phyloP scores from a whole-genome alignment of 1,284 basidiomycete species.

The Ceratobasidium sp. region DNA sequence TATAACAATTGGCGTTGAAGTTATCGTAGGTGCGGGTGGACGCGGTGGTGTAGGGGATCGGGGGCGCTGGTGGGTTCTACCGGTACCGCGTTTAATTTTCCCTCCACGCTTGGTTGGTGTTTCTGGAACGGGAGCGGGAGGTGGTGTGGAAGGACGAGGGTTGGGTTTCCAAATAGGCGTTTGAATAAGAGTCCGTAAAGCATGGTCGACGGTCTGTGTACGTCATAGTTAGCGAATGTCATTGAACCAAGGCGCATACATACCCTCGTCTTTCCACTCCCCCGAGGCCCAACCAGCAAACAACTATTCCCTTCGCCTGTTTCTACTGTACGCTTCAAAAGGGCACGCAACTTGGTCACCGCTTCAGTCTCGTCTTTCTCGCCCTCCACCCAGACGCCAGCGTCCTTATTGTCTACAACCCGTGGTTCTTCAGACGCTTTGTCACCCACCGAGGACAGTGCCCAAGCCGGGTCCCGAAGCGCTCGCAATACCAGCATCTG shows the following conservation, averaged over 20 bases:
- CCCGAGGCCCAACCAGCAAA: conserved; percentile 83
- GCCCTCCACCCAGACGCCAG: conserved; percentile 20
- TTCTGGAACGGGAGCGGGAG: conserved; percentile 7
- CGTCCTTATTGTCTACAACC: not conserved
- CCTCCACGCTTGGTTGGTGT: conserved; percentile 25
- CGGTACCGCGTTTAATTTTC: conserved; percentile 10
- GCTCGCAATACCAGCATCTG: conserved; percentile 16
- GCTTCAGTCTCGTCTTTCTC: conserved; percentile 46
- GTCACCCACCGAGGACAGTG: not conserved
- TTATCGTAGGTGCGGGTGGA: conserved; percentile 51
- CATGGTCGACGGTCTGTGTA: conserved; percentile 27
- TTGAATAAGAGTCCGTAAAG: conserved; percentile 27
- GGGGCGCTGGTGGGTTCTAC: conserved; percentile 14
- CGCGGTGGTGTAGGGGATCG: conserved; percentile 54
- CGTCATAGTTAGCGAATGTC: not conserved
- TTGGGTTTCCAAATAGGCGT: conserved; percentile 7
- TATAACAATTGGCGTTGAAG: conserved; percentile 71
- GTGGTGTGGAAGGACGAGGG: conserved; percentile 22
- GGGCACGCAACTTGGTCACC: conserved; percentile 61
- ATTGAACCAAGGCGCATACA: conserved; percentile 53
- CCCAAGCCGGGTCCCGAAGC: conserved; percentile 35
- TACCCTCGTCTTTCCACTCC: conserved; percentile 87
- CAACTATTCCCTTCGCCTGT: conserved; percentile 93
- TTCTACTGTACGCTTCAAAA: conserved; percentile 78
- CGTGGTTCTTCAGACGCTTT: not conserved